phyloP scores from a whole-genome alignment of 2,329 filamentous ascomycete genomes.

The Ophiocordyceps australis region DNA sequence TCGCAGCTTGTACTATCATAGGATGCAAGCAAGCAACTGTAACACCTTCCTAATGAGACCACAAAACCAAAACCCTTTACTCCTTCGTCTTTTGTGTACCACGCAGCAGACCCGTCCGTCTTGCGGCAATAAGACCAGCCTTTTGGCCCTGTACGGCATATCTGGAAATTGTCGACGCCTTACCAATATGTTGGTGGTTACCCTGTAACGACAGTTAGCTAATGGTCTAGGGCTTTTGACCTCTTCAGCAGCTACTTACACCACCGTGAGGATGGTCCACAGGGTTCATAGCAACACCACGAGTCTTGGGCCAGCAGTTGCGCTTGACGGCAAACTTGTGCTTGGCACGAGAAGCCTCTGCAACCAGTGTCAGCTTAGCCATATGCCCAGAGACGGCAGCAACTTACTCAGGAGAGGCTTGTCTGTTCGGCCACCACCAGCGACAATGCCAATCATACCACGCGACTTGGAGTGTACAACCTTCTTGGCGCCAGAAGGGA shows the following conservation, averaged over 20 bases:
- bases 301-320: slow-evolving; percentile 99
- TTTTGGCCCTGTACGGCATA: slow-evolving; percentile 98
- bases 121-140: slow-evolving; percentile 99
- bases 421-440: slow-evolving; percentile 98
- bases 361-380: slow-evolving; percentile 1
- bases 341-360: slow-evolving; percentile 97
- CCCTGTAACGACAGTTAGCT: slow-evolving; percentile 39
- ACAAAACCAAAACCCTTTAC: slow-evolving; percentile 37
- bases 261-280: slow-evolving; percentile 98
- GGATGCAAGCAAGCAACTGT: slow-evolving; percentile 42
- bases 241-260: slow-evolving; percentile 39
- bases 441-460: slow-evolving; percentile 99
- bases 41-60: slow-evolving; percentile 48
- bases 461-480: slow-evolving; percentile 78
- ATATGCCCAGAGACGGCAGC: background rate
- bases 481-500: slow-evolving; percentile 98
- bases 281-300: slow-evolving; percentile 99
- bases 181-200: slow-evolving; percentile 99
- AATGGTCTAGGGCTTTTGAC: no score
- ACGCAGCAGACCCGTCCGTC: slow-evolving; percentile 98
- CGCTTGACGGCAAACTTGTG: slow-evolving; percentile 99
- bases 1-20: slow-evolving; percentile 29
- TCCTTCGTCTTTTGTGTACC: slow-evolving; percentile 99
- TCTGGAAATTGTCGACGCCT: slow-evolving; percentile 97
- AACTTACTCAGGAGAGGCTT: slow-evolving; percentile 87